A percentile compares a stretch with the other conserved stretches of the same genome.
phyloP scores from a whole-genome alignment of 371 early-diverging fungal genomes.

The Apophysomyces variabilis region DNA sequence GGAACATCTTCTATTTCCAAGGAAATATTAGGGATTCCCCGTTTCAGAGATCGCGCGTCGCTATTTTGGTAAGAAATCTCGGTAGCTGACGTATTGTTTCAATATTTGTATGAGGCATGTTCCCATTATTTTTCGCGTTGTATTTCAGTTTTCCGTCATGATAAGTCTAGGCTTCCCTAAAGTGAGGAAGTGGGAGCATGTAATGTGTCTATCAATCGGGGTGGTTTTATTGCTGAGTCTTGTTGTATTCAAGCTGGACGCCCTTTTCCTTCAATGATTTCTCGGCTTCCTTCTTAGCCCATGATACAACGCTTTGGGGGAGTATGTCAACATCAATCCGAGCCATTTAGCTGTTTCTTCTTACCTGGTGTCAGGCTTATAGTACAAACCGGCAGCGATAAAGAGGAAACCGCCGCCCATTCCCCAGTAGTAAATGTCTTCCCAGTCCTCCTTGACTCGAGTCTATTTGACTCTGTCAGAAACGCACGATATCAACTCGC shows the following conservation, averaged over 20 bases:
- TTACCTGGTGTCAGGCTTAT: slow-evolving; percentile 75
- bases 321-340: neutral
- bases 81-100: no score
- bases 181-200: neutral
- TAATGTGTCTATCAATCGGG: neutral
- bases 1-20: no score
- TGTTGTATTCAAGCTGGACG: slow-evolving; percentile 40
- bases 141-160: no score
- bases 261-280: slow-evolving; percentile 59
- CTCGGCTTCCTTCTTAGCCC: slow-evolving; percentile 59
- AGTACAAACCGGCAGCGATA: slow-evolving; percentile 57
- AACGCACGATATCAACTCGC: neutral
- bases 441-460: slow-evolving; percentile 76
- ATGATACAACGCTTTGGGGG: slow-evolving; percentile 43
- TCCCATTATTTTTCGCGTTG: no score
- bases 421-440: slow-evolving; percentile 62
- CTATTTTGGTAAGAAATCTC: no score
- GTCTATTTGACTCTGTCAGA: slow-evolving; percentile 43
- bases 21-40: no score
- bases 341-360: neutral
- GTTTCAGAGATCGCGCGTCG: no score
- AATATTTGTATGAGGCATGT: no score
- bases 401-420: slow-evolving; percentile 62
- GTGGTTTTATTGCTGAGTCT: slow-evolving; percentile 27
- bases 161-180: no score